phyloP scores from a whole-genome alignment of 345 rosid species.

The Populus pruinosa region DNA sequence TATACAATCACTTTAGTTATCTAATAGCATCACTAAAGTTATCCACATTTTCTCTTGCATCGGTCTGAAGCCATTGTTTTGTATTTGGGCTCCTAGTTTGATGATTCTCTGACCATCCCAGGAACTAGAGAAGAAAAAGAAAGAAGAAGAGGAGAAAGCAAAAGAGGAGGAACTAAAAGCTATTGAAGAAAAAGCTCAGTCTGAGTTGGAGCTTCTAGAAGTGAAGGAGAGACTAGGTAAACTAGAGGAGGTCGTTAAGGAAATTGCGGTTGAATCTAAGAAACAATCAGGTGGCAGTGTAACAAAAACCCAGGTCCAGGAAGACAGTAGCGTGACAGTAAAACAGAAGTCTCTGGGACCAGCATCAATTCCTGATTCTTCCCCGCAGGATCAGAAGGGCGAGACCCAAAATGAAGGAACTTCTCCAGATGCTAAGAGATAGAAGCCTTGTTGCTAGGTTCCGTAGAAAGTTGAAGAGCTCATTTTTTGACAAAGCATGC shows the following conservation, averaged over 20 bases:
- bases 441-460: constrained; percentile 3
- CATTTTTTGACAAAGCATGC: background rate
- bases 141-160: constrained; percentile 53
- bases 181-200: constrained; percentile 35
- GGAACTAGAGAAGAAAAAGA: constrained; percentile 60
- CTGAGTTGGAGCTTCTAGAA: constrained; percentile 43
- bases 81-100: background rate
- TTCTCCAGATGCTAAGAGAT: constrained; percentile 14
- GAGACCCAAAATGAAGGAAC: constrained; percentile 20
- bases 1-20: background rate
- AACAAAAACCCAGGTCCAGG: constrained; percentile 39
- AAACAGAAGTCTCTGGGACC: constrained; percentile 14
- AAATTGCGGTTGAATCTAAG: constrained; percentile 57
- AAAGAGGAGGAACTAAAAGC: constrained; percentile 49
- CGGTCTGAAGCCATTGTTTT: background rate
- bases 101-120: constrained; percentile 14
- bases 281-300: constrained; percentile 32
- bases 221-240: constrained; percentile 67
- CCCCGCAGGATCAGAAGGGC: constrained; percentile 22
- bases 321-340: constrained; percentile 27
- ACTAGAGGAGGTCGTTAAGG: constrained; percentile 66
- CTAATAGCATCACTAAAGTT: background rate
- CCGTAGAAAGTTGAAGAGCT: background rate
- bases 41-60: background rate
- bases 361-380: constrained; percentile 15